phyloP scores from a whole-genome alignment of 768 basidiomycete genomes.

The Pleurotus sapidus region DNA sequence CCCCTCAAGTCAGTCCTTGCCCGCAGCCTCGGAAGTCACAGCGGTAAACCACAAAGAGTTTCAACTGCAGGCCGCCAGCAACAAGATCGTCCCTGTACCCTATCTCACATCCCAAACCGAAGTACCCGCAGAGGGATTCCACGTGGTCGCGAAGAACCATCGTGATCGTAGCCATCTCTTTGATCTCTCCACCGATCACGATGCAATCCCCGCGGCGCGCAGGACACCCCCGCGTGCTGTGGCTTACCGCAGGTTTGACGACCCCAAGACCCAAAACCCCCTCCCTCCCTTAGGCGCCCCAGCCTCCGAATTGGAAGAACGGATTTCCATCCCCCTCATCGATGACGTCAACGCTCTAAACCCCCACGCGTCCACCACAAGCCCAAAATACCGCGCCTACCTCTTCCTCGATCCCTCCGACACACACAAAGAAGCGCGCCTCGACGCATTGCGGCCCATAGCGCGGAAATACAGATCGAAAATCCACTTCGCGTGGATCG shows the following conservation, averaged over 20 bases:
- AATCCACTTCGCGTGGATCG: conserved; percentile 98
- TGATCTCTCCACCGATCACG: conserved; percentile 73
- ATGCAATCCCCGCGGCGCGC: conserved; percentile 63
- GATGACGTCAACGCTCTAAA: conserved; percentile 87
- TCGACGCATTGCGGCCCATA: conserved; percentile 70
- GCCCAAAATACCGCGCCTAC: conserved; percentile 91
- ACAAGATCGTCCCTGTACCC: conserved; percentile 75
- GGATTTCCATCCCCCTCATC: conserved; percentile 84
- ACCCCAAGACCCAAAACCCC: conserved; percentile 68
- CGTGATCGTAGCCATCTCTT: conserved; percentile 81
- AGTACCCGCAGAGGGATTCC: conserved; percentile 70
- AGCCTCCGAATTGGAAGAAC: conserved; percentile 62
- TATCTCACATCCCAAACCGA: conserved; percentile 72
- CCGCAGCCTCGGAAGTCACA: conserved; percentile 85
- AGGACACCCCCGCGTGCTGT: conserved; percentile 83
- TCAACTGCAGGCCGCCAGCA: conserved; percentile 45
- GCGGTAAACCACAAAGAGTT: conserved; percentile 78
- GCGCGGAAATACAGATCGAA: conserved; percentile 81
- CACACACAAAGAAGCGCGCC: conserved; percentile 49
- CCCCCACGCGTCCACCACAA: no score
- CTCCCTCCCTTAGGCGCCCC: conserved; percentile 56
- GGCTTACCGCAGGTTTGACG: conserved; percentile 91
- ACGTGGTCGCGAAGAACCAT: conserved; percentile 75
- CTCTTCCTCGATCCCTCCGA: conserved; percentile 85
- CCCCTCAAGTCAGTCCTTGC: conserved; percentile 79